Percentiles rank a stretch among this genome's conserved stretches.
These are phyloP conservation scores for Fragilaria crotonensis DNA, from an alignment of 108 stramenopile genomes.

Conservation along the genomic window DNA sequence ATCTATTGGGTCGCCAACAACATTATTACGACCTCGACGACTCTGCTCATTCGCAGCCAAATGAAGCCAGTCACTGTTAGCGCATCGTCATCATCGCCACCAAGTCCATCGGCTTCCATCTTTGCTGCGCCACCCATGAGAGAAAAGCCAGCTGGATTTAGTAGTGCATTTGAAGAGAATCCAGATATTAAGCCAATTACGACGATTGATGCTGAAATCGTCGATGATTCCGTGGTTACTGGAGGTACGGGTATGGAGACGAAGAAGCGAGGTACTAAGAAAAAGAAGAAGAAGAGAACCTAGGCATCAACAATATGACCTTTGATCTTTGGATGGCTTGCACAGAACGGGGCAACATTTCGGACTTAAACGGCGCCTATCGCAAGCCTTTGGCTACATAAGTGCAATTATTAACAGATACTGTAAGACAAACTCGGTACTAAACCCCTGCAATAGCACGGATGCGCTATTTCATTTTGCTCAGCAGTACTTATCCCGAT, in stretches of 20 bases:
- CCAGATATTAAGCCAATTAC: slow-evolving; percentile 28
- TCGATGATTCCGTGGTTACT: slow-evolving; percentile 14
- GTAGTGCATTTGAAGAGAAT: slow-evolving; percentile 2
- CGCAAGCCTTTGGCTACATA: too few species aligned
- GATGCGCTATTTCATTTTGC: too few species aligned
- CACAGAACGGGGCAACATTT: too few species aligned
- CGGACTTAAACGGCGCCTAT: too few species aligned
- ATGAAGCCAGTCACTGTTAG: slow-evolving; percentile 38
- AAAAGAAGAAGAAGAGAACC: slow-evolving; percentile 6
- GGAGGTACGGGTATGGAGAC: slow-evolving; percentile 3
- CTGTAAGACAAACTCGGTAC: too few species aligned
- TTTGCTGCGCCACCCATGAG: slow-evolving; percentile 74
- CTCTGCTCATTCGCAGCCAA: slow-evolving; percentile 61
- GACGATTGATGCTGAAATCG: slow-evolving; percentile 45
- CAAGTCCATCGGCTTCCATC: slow-evolving; percentile 24
- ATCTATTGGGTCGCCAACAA: slow-evolving; percentile 97
- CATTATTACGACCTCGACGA: slow-evolving; percentile 80
- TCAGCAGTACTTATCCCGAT: too few species aligned
- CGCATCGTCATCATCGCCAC: slow-evolving; percentile 12
- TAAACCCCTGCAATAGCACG: too few species aligned
- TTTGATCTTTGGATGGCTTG: too few species aligned
- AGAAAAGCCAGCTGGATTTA: slow-evolving; percentile 80
- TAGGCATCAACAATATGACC: too few species aligned
- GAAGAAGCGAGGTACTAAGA: slow-evolving; percentile 9
- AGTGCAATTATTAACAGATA: too few species aligned